Conservation (phyloP, 2,329 filamentous ascomycete genomes). For the Elsinoe australis region DNA sequence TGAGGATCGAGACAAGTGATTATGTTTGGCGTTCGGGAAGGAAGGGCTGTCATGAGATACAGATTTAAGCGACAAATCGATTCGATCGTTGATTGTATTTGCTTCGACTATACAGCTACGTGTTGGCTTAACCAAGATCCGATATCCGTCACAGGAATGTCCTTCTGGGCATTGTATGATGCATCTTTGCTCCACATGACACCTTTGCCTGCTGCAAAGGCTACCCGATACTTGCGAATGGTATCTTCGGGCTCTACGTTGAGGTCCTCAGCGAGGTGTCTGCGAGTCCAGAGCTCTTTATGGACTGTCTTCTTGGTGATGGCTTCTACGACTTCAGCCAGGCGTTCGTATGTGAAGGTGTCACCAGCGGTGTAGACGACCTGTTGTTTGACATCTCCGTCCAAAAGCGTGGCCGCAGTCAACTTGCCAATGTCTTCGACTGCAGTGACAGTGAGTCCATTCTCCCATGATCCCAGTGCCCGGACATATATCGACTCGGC, state of each 20-base stretch:
- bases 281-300: constrained; percentile 45
- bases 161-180: constrained; percentile 48
- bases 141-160: constrained; percentile 30
- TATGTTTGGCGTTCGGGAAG: constrained; percentile 15
- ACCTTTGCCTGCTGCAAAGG: constrained; percentile 53
- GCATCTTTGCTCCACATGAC: constrained; percentile 50
- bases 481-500: constrained; percentile 36
- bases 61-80: constrained; percentile 5
- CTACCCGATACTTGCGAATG: constrained; percentile 53
- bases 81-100: too few species aligned
- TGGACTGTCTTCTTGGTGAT: constrained; percentile 38
- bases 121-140: neutral
- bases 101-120: neutral
- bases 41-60: constrained; percentile 1
- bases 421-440: constrained; percentile 56
- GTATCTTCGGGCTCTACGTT: constrained; percentile 40
- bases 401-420: constrained; percentile 50
- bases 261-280: constrained; percentile 41
- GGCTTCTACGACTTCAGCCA: constrained; percentile 45
- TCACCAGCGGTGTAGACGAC: constrained; percentile 56
- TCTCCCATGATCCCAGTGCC: constrained; percentile 50
- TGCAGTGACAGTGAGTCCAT: constrained; percentile 54
- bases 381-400: constrained; percentile 31
- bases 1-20: neutral
- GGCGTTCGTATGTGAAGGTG: constrained; percentile 49